A percentile compares a stretch with the other conserved stretches of the same genome.
Evolutionary conservation across 2,329 filamentous ascomycete species (phyloP).

Genomic region (Xylariaceae sp.): DNA sequence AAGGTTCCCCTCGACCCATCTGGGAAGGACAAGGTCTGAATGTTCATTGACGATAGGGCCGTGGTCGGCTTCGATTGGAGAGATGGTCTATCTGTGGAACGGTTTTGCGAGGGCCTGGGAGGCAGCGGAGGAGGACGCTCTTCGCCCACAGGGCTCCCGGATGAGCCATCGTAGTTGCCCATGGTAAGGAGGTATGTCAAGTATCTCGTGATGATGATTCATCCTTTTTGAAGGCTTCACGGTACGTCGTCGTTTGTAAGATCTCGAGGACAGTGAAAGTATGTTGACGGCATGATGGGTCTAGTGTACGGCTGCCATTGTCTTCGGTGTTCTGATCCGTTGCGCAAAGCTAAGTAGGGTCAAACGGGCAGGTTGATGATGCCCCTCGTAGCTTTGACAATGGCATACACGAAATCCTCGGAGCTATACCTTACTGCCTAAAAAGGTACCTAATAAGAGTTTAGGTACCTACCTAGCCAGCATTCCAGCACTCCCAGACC

Average conservation of each 20-base stretch:
- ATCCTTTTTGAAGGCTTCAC: constrained; percentile 12
- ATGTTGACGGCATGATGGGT: neutral
- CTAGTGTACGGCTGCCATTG: neutral
- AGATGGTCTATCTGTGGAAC: constrained; percentile 28
- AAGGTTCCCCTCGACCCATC: constrained; percentile 66
- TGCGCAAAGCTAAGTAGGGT: neutral
- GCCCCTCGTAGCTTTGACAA: neutral
- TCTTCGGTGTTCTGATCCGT: neutral
- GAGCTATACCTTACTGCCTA: no score
- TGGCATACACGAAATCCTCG: no score
- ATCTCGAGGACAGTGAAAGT: neutral
- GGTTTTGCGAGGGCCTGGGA: constrained; percentile 37
- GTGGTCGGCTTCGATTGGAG: constrained; percentile 70
- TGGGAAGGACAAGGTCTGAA: constrained; percentile 70
- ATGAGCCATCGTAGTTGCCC: constrained; percentile 27
- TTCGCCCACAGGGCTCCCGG: constrained; percentile 29
- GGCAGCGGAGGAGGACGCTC: constrained; percentile 52
- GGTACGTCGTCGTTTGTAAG: neutral
- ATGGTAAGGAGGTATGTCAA: constrained; percentile 17
- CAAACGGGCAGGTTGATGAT: neutral
- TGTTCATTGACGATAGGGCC: constrained; percentile 75
- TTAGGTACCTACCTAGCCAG: no score
- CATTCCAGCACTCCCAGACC: no score
- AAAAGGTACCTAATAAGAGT: no score
- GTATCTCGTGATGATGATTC: constrained; percentile 9